These are phyloP conservation scores for Apiotrichum gamsii DNA, from an alignment of 1,284 basidiomycete genomes.

Conservation along the genomic window DNA sequence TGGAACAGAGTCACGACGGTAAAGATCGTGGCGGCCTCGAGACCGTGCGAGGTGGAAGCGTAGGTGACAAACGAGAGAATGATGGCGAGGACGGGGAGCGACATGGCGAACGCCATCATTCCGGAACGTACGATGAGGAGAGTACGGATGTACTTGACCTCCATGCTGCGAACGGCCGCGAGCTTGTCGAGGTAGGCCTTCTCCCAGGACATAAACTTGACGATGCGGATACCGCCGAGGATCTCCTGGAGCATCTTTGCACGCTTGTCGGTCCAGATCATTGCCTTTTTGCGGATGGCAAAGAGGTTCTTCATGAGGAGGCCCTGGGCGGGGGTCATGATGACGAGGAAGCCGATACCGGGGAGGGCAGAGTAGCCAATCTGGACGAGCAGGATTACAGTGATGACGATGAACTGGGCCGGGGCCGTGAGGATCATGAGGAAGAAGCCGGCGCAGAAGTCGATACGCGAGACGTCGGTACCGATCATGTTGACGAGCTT, in stretches of 20 bases:
- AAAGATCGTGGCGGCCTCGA: conserved; percentile 61
- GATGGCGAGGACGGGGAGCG: conserved; percentile 68
- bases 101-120: conserved; percentile 50
- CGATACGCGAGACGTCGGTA: conserved; percentile 72
- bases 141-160: conserved; percentile 70
- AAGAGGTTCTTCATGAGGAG: conserved; percentile 71
- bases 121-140: conserved; percentile 55
- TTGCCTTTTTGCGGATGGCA: conserved; percentile 63
- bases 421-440: conserved; percentile 63
- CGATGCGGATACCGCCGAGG: conserved; percentile 75
- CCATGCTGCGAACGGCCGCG: conserved; percentile 62
- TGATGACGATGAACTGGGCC: conserved; percentile 48
- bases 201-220: conserved; percentile 64
- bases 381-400: conserved; percentile 49
- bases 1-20: conserved; percentile 75
- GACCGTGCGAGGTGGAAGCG: conserved; percentile 59
- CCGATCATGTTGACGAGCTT: conserved; percentile 82
- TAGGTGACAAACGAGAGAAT: conserved; percentile 83
- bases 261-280: conserved; percentile 70
- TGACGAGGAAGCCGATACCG: conserved; percentile 59
- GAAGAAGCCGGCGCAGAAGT: conserved; percentile 80
- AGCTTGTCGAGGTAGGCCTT: conserved; percentile 62
- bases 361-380: conserved; percentile 52
- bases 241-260: conserved; percentile 55
- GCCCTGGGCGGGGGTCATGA: conserved; percentile 61